A percentile compares a stretch with the other conserved stretches of the same genome.
phyloP scores from a whole-genome alignment of 768 basidiomycete genomes.

The Boletus insuetus region DNA sequence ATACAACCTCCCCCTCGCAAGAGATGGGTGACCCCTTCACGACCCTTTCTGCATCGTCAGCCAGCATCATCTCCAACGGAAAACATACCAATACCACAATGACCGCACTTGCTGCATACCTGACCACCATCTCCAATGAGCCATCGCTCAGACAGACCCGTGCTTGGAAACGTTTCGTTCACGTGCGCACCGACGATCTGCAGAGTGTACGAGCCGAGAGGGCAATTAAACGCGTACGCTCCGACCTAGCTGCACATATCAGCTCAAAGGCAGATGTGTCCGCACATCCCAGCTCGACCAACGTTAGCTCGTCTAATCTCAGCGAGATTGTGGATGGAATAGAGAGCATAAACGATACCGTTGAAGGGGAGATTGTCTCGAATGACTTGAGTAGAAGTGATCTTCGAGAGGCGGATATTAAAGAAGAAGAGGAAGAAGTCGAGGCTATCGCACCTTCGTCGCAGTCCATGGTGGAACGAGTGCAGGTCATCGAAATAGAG shows the following conservation, averaged over 20 bases:
- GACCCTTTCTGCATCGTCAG: slow-evolving; percentile 35
- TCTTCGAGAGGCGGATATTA: slow-evolving; percentile 22
- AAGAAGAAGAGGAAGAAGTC: slow-evolving; percentile 29
- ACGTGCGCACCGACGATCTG: slow-evolving; percentile 82
- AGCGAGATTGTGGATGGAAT: slow-evolving; percentile 32
- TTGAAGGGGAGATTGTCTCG: slow-evolving; percentile 21
- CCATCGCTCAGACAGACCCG: slow-evolving; percentile 58
- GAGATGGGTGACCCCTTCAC: slow-evolving; percentile 66
- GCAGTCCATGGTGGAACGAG: slow-evolving; percentile 4
- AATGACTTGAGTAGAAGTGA: slow-evolving; percentile 16
- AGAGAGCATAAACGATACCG: slow-evolving; percentile 30
- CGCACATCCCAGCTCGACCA: slow-evolving; percentile 18
- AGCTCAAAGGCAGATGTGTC: slow-evolving; percentile 36
- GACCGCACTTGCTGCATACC: slow-evolving; percentile 71
- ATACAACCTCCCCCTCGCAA: slow-evolving; percentile 46
- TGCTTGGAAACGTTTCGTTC: slow-evolving; percentile 83
- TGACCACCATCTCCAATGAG: slow-evolving; percentile 76
- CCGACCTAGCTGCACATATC: slow-evolving; percentile 76
- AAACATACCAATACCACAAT: slow-evolving; percentile 47
- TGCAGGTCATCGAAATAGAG: slow-evolving; percentile 21
- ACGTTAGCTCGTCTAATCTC: slow-evolving; percentile 30
- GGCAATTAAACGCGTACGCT: slow-evolving; percentile 83
- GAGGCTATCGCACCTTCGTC: slow-evolving; percentile 2
- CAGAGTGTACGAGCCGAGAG: slow-evolving; percentile 85
- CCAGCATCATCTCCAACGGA: slow-evolving; percentile 16